Evolutionary conservation across 2,329 filamentous ascomycete species (phyloP), one percentile per base, ranked within the genome.

Genomic region (Davidsoniella eucalypti): DNA sequence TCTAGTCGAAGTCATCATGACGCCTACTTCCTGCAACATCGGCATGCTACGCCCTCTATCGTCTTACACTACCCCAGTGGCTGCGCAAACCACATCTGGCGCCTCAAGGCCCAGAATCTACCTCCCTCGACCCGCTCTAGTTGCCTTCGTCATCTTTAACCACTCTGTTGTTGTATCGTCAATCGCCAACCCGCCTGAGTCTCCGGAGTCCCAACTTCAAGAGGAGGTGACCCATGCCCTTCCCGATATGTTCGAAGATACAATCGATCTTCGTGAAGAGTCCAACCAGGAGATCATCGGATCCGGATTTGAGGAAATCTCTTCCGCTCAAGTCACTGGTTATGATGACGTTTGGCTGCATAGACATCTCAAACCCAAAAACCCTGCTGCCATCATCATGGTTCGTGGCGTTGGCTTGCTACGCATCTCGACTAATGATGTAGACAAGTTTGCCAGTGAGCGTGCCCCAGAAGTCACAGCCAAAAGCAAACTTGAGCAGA

Each of bases 401-500:
- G 73, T 82, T 23, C 74, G 78, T 52, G 78, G 78, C 10, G 73
- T 73, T 2, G 80, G 80, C 14, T 67, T 76, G 17, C 65, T 84
- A 23, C 72, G 79, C 47, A 63, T 83, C 40, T 68, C 75, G 16
- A 70, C 75, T 17, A 70, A 71, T 6, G 75, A 81, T 47, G 66
- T 76, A 43, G 72, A 77, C 54, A 75, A 72, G 53, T 79, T 82
- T 57, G 70, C 70, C 10, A 75, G 73, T 54, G 72, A 75, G 48
- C 65, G 67, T 49, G 70, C 76, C 4, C 78, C 76, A 1, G 65
- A 70, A 56, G 76, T 94, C 14, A 88, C 84, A 1, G 84, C 86
- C 5, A 92, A 87, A 65, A 85, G 80, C 65, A 94, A 92, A 64
- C 73, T 98, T 39, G 87, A 95, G 60, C 88, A 98, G 65, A 88